Evolutionary conservation across 768 basidiomycete species (phyloP).

Genomic region (Mycena haematopus): DNA sequence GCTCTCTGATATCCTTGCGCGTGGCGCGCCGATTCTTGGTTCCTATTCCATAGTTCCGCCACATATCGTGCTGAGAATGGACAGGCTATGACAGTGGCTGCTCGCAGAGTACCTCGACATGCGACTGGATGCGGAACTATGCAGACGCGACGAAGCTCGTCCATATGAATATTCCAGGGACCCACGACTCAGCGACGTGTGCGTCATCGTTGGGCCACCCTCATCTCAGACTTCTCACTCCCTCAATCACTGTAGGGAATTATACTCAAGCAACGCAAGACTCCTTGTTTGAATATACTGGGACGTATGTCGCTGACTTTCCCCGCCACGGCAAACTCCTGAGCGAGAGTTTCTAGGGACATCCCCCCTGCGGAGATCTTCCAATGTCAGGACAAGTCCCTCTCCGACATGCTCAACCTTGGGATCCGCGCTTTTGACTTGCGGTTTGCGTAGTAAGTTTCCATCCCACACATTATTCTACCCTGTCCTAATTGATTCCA

Average conservation of each 20-base stretch:
- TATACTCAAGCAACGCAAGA: slow-evolving; percentile 34
- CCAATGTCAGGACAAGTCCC: slow-evolving; percentile 27
- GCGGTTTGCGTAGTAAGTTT: slow-evolving; percentile 23
- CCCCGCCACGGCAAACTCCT: neutral
- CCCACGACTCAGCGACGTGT: slow-evolving; percentile 39
- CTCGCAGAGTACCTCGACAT: slow-evolving; percentile 23
- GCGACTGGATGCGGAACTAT: slow-evolving; percentile 36
- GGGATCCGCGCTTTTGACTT: slow-evolving; percentile 30
- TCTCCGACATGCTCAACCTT: slow-evolving; percentile 26
- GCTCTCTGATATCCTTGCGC: slow-evolving; percentile 28
- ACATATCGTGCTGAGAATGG: neutral
- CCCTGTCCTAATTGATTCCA: too few species aligned
- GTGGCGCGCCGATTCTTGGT: slow-evolving; percentile 34
- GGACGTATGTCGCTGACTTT: slow-evolving; percentile 22
- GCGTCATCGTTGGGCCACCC: neutral
- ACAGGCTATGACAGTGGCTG: slow-evolving; percentile 32
- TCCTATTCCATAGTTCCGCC: neutral
- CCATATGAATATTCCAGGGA: slow-evolving; percentile 38
- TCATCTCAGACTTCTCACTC: neutral
- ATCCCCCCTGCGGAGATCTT: slow-evolving; percentile 19
- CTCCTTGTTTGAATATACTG: slow-evolving; percentile 32
- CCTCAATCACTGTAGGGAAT: slow-evolving; percentile 28
- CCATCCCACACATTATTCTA: too few species aligned
- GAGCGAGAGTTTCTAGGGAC: slow-evolving; percentile 3
- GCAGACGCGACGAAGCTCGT: slow-evolving; percentile 34